Percentiles rank a stretch among this genome's conserved stretches.
Conservation (phyloP, 805 yeast species). For the Komagataella mondaviorum region DNA sequence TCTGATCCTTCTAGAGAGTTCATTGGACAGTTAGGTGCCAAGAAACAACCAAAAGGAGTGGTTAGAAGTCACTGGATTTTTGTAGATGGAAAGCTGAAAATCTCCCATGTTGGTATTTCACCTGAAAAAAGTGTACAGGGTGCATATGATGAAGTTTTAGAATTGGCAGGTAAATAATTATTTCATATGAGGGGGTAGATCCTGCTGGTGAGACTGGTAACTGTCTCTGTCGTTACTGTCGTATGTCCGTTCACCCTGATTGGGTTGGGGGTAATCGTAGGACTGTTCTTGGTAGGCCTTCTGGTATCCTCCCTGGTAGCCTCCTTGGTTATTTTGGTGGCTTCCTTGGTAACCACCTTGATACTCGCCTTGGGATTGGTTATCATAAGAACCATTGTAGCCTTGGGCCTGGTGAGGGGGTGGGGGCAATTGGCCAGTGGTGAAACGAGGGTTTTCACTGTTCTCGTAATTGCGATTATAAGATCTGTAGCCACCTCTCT, state of each 20-base stretch:
- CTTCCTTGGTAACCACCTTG: background rate
- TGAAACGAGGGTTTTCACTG: slow-evolving; percentile 1
- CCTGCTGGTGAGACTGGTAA: slow-evolving; percentile 2
- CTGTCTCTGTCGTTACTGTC: background rate
- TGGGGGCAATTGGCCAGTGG: slow-evolving; percentile 2
- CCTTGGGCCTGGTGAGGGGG: slow-evolving; percentile 4
- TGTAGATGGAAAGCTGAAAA: slow-evolving; percentile 54
- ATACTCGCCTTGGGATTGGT: slow-evolving; percentile 1
- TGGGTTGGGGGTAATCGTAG: slow-evolving; percentile 1
- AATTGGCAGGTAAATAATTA: slow-evolving; percentile 11
- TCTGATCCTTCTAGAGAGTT: slow-evolving; percentile 64
- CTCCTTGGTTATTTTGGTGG: background rate
- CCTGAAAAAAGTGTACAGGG: slow-evolving; percentile 46
- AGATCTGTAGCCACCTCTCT: slow-evolving; percentile 33
- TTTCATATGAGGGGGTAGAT: background rate
- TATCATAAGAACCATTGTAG: background rate
- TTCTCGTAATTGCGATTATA: slow-evolving; percentile 15
- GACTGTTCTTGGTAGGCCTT: background rate
- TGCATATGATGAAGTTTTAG: slow-evolving; percentile 44
- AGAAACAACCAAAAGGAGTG: slow-evolving; percentile 63
- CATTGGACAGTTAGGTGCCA: slow-evolving; percentile 70
- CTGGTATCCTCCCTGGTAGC: background rate
- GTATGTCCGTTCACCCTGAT: background rate
- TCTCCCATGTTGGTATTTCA: slow-evolving; percentile 38
- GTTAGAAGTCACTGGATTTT: slow-evolving; percentile 90